phyloP scores from a whole-genome alignment of 352 stramenopile species.

The Pythium pyrilobum region DNA sequence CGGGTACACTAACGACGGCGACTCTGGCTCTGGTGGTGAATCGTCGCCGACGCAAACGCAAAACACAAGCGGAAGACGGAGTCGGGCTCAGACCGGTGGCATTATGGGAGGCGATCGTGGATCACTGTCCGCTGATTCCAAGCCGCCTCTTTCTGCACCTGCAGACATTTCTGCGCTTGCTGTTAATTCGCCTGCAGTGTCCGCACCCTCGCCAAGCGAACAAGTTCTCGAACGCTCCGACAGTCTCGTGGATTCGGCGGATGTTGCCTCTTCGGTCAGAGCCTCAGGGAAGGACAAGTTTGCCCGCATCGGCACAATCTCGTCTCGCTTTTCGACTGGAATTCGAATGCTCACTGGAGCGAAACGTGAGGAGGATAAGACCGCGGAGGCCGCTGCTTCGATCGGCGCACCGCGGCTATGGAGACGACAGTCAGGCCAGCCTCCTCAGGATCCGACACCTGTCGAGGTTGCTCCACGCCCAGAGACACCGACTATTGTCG shows the following conservation, averaged over 20 bases:
- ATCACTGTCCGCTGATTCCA: neutral
- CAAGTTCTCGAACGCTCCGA: slow-evolving; percentile 4
- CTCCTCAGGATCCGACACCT: slow-evolving; percentile 1
- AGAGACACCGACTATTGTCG: slow-evolving; percentile 4
- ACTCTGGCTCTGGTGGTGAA: slow-evolving; percentile 20
- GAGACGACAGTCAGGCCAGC: slow-evolving; percentile 10
- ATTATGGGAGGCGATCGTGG: slow-evolving; percentile 12
- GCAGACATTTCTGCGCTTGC: neutral
- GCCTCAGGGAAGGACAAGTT: slow-evolving; percentile 44
- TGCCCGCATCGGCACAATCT: slow-evolving; percentile 60
- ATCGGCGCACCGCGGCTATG: slow-evolving; percentile 13
- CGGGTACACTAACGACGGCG: slow-evolving; percentile 14
- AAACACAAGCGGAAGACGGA: slow-evolving; percentile 1
- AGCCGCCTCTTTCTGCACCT: neutral
- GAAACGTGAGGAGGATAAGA: slow-evolving; percentile 14
- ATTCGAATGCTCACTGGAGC: slow-evolving; percentile 43
- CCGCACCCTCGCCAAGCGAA: neutral
- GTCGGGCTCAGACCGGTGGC: slow-evolving; percentile 16
- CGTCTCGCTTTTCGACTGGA: slow-evolving; percentile 62
- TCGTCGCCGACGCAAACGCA: neutral
- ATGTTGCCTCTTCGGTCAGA: slow-evolving; percentile 45
- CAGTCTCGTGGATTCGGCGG: slow-evolving; percentile 9
- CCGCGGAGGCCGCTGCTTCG: slow-evolving; percentile 11
- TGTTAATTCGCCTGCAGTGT: slow-evolving; percentile 8
- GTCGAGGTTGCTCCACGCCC: neutral